phyloP scores from a whole-genome alignment of 495 filamentous ascomycete genomes.

The Trypethelium eluteriae region DNA sequence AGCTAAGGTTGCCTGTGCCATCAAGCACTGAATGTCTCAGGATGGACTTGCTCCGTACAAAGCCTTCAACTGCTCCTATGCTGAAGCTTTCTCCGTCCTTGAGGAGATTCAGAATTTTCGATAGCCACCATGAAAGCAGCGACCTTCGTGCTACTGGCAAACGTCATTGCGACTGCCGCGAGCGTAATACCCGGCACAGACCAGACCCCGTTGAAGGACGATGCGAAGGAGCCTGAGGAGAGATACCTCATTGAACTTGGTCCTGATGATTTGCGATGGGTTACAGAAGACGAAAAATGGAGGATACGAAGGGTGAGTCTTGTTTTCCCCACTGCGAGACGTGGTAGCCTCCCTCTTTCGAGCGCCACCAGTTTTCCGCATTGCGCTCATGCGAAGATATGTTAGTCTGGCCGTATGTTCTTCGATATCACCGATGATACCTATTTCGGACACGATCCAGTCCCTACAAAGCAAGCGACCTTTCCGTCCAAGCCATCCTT shows the following conservation, averaged over 20 bases:
- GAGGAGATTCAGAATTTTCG: not conserved
- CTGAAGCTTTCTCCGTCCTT: not conserved
- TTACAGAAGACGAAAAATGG: conserved; percentile 95
- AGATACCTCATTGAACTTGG: conserved; percentile 77
- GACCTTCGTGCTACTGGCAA: not conserved
- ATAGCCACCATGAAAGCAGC: not conserved
- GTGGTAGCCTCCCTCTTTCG: not conserved
- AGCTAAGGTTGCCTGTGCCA: not conserved
- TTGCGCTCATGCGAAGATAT: conserved; percentile 9
- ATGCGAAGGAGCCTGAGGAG: conserved; percentile 28
- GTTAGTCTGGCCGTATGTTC: conserved; percentile 74
- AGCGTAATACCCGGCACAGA: not conserved
- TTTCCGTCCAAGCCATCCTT: conserved; percentile 64
- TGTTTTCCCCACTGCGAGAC: not conserved
- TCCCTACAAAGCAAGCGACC: conserved; percentile 38
- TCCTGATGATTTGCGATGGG: conserved; percentile 75
- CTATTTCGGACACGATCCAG: conserved; percentile 44
- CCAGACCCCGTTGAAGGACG: not conserved
- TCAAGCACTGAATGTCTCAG: conserved; percentile 4
- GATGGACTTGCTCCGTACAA: not conserved
- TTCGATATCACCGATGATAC: conserved; percentile 82
- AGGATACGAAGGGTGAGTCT: conserved; percentile 65
- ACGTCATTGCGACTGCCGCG: not conserved
- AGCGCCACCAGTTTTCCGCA: not conserved
- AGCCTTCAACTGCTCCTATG: not conserved